Evolutionary conservation across 2,329 filamentous ascomycete genomes (phyloP).

Genomic region (Colletotrichum sp.): DNA sequence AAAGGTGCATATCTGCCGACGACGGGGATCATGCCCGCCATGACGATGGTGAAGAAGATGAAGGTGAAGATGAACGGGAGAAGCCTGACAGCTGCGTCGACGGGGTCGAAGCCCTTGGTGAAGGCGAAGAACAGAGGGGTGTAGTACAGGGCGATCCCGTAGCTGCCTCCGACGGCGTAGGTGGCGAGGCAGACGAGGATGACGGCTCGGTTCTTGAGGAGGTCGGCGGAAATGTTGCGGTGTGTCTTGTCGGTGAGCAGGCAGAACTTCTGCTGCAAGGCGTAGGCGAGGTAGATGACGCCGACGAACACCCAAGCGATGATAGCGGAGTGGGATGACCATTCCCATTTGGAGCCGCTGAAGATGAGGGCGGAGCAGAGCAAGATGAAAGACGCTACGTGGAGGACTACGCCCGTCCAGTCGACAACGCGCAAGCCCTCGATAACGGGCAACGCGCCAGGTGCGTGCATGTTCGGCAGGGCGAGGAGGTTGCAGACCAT

Average conservation of each 20-base stretch:
- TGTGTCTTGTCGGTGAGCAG: constrained; percentile 47
- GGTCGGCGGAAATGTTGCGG: constrained; percentile 49
- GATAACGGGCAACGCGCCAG: constrained; percentile 20
- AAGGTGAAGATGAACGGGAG: constrained; percentile 47
- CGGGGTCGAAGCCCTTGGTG: constrained; percentile 42
- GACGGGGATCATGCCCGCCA: constrained; percentile 41
- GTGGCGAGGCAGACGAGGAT: constrained; percentile 48
- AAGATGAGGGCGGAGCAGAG: constrained; percentile 55
- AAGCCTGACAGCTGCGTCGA: constrained; percentile 45
- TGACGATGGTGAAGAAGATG: constrained; percentile 38
- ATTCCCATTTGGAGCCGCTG: constrained; percentile 54
- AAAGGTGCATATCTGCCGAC: constrained; percentile 41
- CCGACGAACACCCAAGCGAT: constrained; percentile 52
- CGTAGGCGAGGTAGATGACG: constrained; percentile 47
- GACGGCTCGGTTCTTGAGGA: constrained; percentile 42
- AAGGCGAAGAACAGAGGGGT: constrained; percentile 62
- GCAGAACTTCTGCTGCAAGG: constrained; percentile 49
- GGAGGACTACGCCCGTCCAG: constrained; percentile 33
- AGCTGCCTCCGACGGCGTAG: constrained; percentile 36
- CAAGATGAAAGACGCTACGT: constrained; percentile 36
- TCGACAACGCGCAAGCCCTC: constrained; percentile 31
- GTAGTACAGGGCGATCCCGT: constrained; percentile 54
- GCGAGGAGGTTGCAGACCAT: constrained; percentile 49
- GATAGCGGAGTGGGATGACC: constrained; percentile 50
- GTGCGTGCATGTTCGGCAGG: constrained; percentile 38